Evolutionary conservation across 768 basidiomycete genomes (phyloP).

Genomic region (Lactarius pseudohatsudake): DNA sequence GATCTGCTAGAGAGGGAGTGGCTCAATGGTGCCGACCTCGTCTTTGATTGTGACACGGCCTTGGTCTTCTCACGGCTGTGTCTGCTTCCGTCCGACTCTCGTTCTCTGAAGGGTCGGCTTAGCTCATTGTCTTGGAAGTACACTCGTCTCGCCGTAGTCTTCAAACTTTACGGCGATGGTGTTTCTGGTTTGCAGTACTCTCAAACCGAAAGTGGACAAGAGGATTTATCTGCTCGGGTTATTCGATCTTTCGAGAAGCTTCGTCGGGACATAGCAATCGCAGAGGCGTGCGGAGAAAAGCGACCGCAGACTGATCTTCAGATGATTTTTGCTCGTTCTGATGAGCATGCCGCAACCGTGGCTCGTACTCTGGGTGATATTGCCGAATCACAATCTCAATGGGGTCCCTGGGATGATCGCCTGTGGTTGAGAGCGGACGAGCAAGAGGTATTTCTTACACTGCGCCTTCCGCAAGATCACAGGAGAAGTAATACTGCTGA

Average conservation of each 20-base stretch:
- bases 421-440: slow-evolving; percentile 54
- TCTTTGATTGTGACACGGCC: slow-evolving; percentile 62
- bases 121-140: slow-evolving; percentile 64
- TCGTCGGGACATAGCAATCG: slow-evolving; percentile 58
- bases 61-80: slow-evolving; percentile 50
- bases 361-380: slow-evolving; percentile 59
- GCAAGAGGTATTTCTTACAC: slow-evolving; percentile 43
- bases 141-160: slow-evolving; percentile 52
- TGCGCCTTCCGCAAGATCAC: background rate
- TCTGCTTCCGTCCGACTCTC: slow-evolving; percentile 50
- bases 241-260: slow-evolving; percentile 71
- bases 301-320: slow-evolving; percentile 43
- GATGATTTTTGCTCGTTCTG: slow-evolving; percentile 62
- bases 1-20: slow-evolving; percentile 64
- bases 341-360: slow-evolving; percentile 56
- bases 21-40: slow-evolving; percentile 61
- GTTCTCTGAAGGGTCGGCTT: slow-evolving; percentile 45
- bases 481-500: slow-evolving; percentile 15
- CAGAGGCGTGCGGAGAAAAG: slow-evolving; percentile 59
- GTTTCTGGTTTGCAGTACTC: slow-evolving; percentile 55
- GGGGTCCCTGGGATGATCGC: slow-evolving; percentile 52
- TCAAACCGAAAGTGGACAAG: background rate
- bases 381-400: slow-evolving; percentile 45
- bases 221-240: slow-evolving; percentile 33
- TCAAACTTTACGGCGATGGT: slow-evolving; percentile 40